Conservation (phyloP, 257 asterid species). For the Scutellaria minor region DNA sequence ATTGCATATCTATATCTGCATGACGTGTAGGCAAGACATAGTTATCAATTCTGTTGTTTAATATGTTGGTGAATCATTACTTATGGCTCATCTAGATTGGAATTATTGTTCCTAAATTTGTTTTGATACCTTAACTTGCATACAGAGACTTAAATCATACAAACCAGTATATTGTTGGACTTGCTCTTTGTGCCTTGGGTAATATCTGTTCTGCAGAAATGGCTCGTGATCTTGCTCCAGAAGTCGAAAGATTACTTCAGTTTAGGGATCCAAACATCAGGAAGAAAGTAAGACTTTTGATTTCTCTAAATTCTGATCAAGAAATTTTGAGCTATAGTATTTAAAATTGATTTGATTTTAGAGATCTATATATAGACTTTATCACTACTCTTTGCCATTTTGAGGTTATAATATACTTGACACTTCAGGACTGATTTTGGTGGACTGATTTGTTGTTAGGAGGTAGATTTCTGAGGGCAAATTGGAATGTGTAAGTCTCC, state of each 20-base stretch:
- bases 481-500: neutral
- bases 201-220: conserved; percentile 98
- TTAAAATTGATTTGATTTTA: conserved; percentile 19
- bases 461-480: neutral
- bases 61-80: conserved; percentile 22
- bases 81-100: conserved; percentile 34
- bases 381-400: conserved; percentile 12
- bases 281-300: conserved; percentile 73
- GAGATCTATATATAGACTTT: conserved; percentile 13
- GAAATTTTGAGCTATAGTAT: neutral
- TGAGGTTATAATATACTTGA: conserved; percentile 1
- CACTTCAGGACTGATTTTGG: neutral
- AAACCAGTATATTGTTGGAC: conserved; percentile 97
- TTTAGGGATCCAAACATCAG: conserved; percentile 97
- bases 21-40: neutral
- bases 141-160: conserved; percentile 95
- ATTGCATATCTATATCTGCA: conserved; percentile 26
- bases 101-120: conserved; percentile 28
- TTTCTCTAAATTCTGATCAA: conserved; percentile 18
- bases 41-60: conserved; percentile 26
- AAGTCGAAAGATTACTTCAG: conserved; percentile 92
- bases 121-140: conserved; percentile 55
- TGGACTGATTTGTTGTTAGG: neutral
- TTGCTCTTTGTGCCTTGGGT: conserved; percentile 98
- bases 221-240: conserved; percentile 99